Evolutionary conservation across 129 eudicot genomes (phyloP), one percentile per base, ranked within the genome.

Genomic region (Arctium lappa): DNA sequence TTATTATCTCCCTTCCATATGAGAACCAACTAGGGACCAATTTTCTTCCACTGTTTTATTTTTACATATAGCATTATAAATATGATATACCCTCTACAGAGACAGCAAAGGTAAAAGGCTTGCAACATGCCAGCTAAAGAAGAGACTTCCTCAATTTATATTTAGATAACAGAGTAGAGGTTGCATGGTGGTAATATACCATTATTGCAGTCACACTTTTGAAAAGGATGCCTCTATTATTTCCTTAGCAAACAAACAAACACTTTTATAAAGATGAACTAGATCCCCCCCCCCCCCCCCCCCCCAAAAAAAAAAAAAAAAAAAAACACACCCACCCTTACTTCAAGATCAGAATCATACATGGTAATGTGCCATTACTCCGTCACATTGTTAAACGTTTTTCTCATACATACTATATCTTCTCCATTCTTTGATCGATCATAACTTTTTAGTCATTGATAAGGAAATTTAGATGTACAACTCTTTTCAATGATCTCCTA

Each of bases 21-120:
- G 70, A 76, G 71, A 76, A 76, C 70, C 69, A 76, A 32, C n/a
- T 13, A 50, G 80, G 70, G 80, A 76, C 44, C 69, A n/a, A n/a
- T 53, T 32, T 76, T 18, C 71, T 76, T 56, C 31, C 38, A 32
- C 18, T 56, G 80, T 22, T 46, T 46, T 75, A 32, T 11, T 44
- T 44, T 65, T 18, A 65, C 10, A 13, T 65, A 5, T 62, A 62
- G 69, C 69, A 18, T 62, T 62, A 62, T 18, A 65, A 65, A 63
- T 63, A 5, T 5, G 71, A 65, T 9, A 33, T 65, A 27, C 71
- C 33, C 31, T 65, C 65, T 27, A 27, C 66, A 56, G 66, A 56
- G 66, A 56, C 66, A 56, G 66, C 22, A 74, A 44, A 74, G 6
- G 39, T 27, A 42, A 3, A 42, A 74, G 39, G 48, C 27, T 75